Base-by-base conservation (phyloP, 345 rosid genomes). In the Ailanthus altissimus region DNA sequence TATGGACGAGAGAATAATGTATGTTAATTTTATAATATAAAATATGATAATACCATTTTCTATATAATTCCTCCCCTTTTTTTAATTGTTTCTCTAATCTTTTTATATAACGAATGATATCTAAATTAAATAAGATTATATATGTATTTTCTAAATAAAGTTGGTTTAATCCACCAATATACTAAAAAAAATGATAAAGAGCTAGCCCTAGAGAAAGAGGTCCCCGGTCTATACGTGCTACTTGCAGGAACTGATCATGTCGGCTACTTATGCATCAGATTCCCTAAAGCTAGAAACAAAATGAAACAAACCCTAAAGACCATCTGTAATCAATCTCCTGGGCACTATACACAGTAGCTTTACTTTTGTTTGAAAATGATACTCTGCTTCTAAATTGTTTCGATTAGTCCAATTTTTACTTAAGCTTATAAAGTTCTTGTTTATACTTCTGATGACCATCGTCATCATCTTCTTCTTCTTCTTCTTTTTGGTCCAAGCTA, bases 161-260 rank as follows among this genome's bases (percentile, higher is more conserved):
- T n/a, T n/a, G n/a, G n/a, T n/a, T n/a, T n/a, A n/a, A n/a, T n/a
- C n/a, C n/a, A n/a, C n/a, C n/a, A n/a, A n/a, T n/a, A n/a, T n/a
- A n/a, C n/a, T n/a, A 59, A 49, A 46, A 67, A 20, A 40, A 74
- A 67, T 26, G 64, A 26, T 38, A 25, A 3, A 38, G 67, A 38
- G 20, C 40, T 18, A 38, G 51, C 65, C 73, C 38, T 73, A 46
- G 69, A 71, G 65, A 47, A 73, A 46, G 69, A 71, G 72, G 28
- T 70, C 66, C 36, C 11, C 49, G 2, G 4, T 2, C 38, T 45
- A 32, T 72, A 23, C 38, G 59, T 1, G 9, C 53, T 60, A 38
- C 79, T 69, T 46, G 65, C 70, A 40, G 36, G 58, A 78, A 49
- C 65, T 81, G 80, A 69, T 78, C 1, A 9, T 78, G 81, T 74